Conservation (phyloP, 345 rosid genomes). For the Mercurialis annua region DNA sequence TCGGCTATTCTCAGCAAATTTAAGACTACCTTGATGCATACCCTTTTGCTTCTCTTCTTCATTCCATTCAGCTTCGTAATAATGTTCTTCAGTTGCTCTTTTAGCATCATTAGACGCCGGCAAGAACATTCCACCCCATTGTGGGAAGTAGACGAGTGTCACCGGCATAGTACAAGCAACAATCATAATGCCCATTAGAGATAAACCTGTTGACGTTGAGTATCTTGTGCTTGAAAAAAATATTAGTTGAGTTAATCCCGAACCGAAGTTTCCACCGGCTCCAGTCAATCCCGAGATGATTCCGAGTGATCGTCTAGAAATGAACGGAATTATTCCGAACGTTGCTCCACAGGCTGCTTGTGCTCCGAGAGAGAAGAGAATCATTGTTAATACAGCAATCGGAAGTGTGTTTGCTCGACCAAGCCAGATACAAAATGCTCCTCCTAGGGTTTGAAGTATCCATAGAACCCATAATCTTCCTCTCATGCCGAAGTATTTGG, state of each 20-base stretch:
- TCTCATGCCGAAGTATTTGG: conserved; percentile 62
- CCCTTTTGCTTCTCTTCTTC: conserved; percentile 65
- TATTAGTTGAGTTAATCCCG: conserved; percentile 66
- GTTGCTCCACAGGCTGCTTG: conserved; percentile 91
- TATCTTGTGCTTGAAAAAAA: conserved; percentile 55
- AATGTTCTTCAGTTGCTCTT: conserved; percentile 50
- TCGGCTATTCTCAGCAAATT: conserved; percentile 67
- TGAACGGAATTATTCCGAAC: conserved; percentile 70
- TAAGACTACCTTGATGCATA: conserved; percentile 57
- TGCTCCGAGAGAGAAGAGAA: conserved; percentile 67
- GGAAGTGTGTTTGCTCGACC: conserved; percentile 66
- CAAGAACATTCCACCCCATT: conserved; percentile 76
- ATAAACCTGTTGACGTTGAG: conserved; percentile 54
- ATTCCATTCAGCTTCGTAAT: conserved; percentile 57
- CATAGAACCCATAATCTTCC: conserved; percentile 75
- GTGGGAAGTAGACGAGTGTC: conserved; percentile 63
- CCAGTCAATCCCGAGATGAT: conserved; percentile 75
- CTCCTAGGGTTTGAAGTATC: conserved; percentile 73
- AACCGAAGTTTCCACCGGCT: conserved; percentile 77
- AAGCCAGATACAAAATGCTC: conserved; percentile 69
- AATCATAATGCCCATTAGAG: conserved; percentile 72
- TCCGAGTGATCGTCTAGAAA: conserved; percentile 68
- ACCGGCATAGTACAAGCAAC: conserved; percentile 60
- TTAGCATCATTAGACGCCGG: conserved; percentile 44
- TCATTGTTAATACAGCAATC: conserved; percentile 59